Conservation (phyloP, 805 yeast genomes). For the Wickerhamiella spandovensis region DNA sequence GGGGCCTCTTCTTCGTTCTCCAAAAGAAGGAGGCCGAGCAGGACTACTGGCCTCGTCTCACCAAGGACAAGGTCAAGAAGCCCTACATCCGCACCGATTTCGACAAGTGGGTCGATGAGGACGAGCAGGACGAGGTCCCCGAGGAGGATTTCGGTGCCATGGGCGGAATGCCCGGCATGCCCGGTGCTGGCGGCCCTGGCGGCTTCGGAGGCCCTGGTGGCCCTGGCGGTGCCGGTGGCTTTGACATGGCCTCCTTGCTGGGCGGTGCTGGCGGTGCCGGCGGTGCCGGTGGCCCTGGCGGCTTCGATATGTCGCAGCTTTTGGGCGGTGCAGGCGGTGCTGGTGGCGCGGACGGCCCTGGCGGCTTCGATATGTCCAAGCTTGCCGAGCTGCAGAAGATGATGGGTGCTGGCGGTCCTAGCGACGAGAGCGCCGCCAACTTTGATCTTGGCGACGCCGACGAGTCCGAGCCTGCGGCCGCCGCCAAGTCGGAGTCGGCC, state of each 20-base stretch:
- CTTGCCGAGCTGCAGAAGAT: conserved; percentile 12
- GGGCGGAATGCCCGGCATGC: conserved; percentile 26
- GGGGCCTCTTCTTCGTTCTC: conserved; percentile 49
- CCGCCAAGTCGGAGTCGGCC: neutral
- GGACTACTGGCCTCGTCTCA: conserved; percentile 93
- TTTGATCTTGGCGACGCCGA: conserved; percentile 14
- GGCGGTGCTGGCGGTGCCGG: conserved; percentile 26
- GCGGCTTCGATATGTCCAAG: conserved; percentile 20
- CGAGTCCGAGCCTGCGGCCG: conserved; percentile 8
- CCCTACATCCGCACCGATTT: conserved; percentile 86
- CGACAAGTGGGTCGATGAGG: conserved; percentile 97
- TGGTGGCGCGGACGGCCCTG: conserved; percentile 19
- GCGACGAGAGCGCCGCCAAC: conserved; percentile 12
- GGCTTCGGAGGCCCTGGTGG: conserved; percentile 18
- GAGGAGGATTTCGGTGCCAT: conserved; percentile 32
- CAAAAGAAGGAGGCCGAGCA: conserved; percentile 53
- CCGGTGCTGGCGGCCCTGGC: conserved; percentile 13
- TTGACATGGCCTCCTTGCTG: conserved; percentile 15
- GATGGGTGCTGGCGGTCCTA: conserved; percentile 10
- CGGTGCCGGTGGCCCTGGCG: conserved; percentile 22
- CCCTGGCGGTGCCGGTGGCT: conserved; percentile 19
- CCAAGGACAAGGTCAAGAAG: conserved; percentile 69
- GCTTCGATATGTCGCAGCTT: conserved; percentile 18
- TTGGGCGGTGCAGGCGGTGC: conserved; percentile 16
- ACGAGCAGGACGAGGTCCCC: conserved; percentile 72